A percentile compares a stretch with the other conserved stretches of the same genome.
These are phyloP conservation scores for Candida dubliniensis DNA, from an alignment of 1,139 yeast species.

Conservation along the genomic window DNA sequence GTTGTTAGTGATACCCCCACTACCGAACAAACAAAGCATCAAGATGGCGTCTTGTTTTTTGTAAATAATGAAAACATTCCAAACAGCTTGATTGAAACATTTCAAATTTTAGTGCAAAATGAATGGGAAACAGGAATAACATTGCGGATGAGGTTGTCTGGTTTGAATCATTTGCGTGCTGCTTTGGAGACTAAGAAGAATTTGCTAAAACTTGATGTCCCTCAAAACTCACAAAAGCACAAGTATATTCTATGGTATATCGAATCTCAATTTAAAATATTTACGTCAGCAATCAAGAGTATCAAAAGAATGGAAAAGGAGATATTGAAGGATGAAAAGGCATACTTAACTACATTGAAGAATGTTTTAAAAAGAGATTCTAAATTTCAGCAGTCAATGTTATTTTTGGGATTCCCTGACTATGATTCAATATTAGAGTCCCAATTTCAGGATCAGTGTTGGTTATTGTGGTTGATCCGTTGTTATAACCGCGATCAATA, in stretches of 20 bases:
- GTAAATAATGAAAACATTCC: conserved; percentile 44
- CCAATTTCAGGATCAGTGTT: conserved; percentile 56
- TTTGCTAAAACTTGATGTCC: conserved; percentile 15
- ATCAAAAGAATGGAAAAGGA: conserved; percentile 53
- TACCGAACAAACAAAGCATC: conserved; percentile 11
- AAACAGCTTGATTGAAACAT: conserved; percentile 46
- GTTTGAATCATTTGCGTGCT: conserved; percentile 53
- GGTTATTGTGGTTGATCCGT: conserved; percentile 64
- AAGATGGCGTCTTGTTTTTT: conserved; percentile 47
- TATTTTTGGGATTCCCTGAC: conserved; percentile 56
- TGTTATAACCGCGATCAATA: conserved; percentile 50
- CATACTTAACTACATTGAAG: conserved; percentile 50
- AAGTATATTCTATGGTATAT: conserved; percentile 37
- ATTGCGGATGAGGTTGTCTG: conserved; percentile 58
- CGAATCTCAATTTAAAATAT: conserved; percentile 48
- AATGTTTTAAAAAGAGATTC: conserved; percentile 56
- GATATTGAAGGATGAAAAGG: conserved; percentile 40
- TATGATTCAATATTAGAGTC: conserved; percentile 51
- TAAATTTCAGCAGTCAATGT: conserved; percentile 53
- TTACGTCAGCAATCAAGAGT: conserved; percentile 45
- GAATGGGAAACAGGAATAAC: conserved; percentile 42
- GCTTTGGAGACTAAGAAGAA: conserved; percentile 51
- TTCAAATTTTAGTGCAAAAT: conserved; percentile 50
- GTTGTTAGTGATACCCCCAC: conserved; percentile 16
- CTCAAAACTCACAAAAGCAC: conserved; percentile 9